These are phyloP conservation scores for Erodium chrysanthum DNA, from an alignment of 441 rosid genomes.

Conservation along the genomic window DNA sequence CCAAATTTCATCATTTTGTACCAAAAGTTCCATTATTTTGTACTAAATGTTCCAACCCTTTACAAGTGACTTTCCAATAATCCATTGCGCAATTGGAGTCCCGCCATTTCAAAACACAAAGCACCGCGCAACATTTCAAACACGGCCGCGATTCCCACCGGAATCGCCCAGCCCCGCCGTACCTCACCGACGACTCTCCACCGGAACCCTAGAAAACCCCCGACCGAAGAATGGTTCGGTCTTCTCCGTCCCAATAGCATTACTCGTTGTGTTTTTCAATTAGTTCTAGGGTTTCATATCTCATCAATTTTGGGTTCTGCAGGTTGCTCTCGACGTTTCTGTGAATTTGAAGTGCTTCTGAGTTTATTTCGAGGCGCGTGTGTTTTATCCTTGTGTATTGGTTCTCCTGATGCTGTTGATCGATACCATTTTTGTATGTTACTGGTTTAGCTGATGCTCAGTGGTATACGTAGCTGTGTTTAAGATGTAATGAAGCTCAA, in stretches of 20 bases:
- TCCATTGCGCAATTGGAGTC: too few relatives aligned
- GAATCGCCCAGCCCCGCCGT: too few relatives aligned
- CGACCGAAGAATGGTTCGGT: not conserved
- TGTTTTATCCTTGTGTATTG: too few relatives aligned
- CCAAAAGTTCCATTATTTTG: too few relatives aligned
- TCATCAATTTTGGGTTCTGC: not conserved
- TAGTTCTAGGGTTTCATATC: not conserved
- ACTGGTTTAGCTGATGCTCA: not conserved
- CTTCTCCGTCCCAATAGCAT: not conserved
- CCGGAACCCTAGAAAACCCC: not conserved
- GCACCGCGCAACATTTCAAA: too few relatives aligned
- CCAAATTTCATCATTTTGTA: too few relatives aligned
- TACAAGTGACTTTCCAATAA: too few relatives aligned
- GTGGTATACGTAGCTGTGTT: not conserved
- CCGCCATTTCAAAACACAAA: too few relatives aligned
- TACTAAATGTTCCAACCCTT: too few relatives aligned
- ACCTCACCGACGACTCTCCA: too few relatives aligned
- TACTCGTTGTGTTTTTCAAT: not conserved
- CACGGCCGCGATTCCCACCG: too few relatives aligned
- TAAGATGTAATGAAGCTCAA: not conserved
- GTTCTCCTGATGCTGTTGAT: too few relatives aligned
- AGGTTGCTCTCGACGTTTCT: not conserved
- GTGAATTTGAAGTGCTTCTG: not conserved
- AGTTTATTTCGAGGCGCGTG: not conserved
- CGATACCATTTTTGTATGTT: not conserved